Conservation (phyloP, 2,329 filamentous ascomycete species). For the Xylariaceae sp. region DNA sequence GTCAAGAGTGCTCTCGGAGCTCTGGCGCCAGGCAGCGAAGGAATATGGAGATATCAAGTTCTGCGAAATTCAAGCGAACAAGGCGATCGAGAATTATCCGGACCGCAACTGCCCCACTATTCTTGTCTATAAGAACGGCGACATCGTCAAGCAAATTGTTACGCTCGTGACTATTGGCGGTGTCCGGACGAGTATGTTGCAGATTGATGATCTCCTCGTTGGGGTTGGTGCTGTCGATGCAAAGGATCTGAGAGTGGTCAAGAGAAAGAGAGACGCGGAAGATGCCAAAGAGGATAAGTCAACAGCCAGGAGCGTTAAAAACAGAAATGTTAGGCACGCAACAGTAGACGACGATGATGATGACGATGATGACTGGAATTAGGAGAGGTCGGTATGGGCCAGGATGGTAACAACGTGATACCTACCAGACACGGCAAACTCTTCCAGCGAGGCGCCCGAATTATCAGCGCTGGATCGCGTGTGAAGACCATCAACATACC, state of each 20-base stretch:
- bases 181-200: conserved; percentile 62
- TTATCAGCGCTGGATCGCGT: not conserved
- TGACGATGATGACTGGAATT: conserved; percentile 61
- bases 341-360: conserved; percentile 39
- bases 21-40: conserved; percentile 78
- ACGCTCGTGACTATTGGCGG: conserved; percentile 78
- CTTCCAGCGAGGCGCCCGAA: not conserved
- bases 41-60: conserved; percentile 97
- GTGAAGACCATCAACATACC: not conserved
- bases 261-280: conserved; percentile 55
- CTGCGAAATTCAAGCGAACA: conserved; percentile 85
- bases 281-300: conserved; percentile 58
- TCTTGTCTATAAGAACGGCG: conserved; percentile 83
- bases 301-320: conserved; percentile 48
- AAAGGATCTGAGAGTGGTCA: conserved; percentile 72
- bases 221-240: conserved; percentile 75
- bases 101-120: conserved; percentile 94
- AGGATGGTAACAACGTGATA: conserved; percentile 4
- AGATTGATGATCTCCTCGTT: conserved; percentile 77
- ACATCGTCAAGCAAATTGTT: conserved; percentile 90
- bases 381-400: conserved; percentile 24
- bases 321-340: conserved; percentile 45
- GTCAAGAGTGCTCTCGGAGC: conserved; percentile 74
- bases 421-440: not conserved
- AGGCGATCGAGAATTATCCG: conserved; percentile 96